These are phyloP conservation scores for Aspergillus quadrilineatus DNA, from an alignment of 2,329 filamentous ascomycete genomes.

Conservation along the genomic window DNA sequence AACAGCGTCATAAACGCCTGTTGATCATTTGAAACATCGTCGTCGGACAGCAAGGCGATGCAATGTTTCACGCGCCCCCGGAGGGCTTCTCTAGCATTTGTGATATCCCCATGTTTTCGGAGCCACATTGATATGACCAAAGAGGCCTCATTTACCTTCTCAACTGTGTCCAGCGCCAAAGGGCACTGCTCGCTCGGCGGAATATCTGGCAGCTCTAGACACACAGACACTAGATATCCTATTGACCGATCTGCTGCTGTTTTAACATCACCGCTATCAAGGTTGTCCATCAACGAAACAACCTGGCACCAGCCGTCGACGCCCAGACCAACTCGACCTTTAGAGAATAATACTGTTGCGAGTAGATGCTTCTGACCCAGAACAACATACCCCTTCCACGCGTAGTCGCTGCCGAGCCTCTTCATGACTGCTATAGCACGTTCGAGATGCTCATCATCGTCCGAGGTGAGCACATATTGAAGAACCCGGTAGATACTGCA, in stretches of 20 bases:
- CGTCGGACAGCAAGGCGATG: conserved; percentile 4
- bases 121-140: background rate
- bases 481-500: background rate
- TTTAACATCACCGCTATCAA: too few relatives aligned
- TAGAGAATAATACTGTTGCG: too few relatives aligned
- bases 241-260: too few relatives aligned
- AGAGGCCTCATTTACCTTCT: background rate
- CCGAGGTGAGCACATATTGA: background rate
- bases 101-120: background rate
- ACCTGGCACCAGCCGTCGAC: too few relatives aligned
- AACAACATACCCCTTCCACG: too few relatives aligned
- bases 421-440: background rate
- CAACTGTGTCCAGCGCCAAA: background rate
- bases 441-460: background rate
- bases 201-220: background rate
- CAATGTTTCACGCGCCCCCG: conserved; percentile 3
- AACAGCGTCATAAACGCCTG: background rate
- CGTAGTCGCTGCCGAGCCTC: background rate
- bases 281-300: too few relatives aligned
- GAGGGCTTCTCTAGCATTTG: conserved; percentile 8
- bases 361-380: too few relatives aligned
- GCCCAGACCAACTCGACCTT: too few relatives aligned
- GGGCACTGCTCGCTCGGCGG: background rate
- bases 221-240: too few relatives aligned
- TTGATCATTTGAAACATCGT: background rate